Conservation (phyloP, 805 yeast genomes). For the Kuraishia ogatae region DNA sequence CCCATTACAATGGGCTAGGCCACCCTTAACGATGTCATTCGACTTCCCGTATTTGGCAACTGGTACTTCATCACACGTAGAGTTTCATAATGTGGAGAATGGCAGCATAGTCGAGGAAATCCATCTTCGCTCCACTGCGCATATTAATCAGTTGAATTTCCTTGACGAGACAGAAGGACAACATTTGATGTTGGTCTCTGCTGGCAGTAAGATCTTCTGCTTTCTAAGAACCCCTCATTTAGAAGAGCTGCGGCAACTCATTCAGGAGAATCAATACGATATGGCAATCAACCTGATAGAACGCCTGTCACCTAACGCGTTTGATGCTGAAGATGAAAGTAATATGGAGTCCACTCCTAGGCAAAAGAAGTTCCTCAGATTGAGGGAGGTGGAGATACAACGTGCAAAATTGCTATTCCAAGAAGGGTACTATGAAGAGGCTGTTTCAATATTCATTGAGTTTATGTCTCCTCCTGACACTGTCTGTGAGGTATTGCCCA, state of each 20-base stretch:
- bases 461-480: conserved; percentile 53
- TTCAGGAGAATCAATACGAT: conserved; percentile 19
- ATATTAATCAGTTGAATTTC: not conserved
- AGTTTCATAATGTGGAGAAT: conserved; percentile 28
- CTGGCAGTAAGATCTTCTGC: conserved; percentile 17
- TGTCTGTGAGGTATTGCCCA: conserved; percentile 40
- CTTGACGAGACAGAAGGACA: not conserved
- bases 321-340: conserved; percentile 5
- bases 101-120: conserved; percentile 25
- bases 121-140: not conserved
- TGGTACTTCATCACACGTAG: conserved; percentile 19
- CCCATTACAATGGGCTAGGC: conserved; percentile 12
- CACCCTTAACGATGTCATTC: conserved; percentile 20
- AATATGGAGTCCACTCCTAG: conserved; percentile 11
- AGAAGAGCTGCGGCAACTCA: conserved; percentile 24
- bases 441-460: conserved; percentile 38
- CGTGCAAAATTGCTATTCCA: conserved; percentile 26
- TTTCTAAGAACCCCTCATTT: conserved; percentile 19
- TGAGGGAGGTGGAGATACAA: conserved; percentile 35
- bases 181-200: conserved; percentile 18
- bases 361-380: conserved; percentile 22
- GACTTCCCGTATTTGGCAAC: conserved; percentile 32
- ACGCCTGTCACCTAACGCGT: conserved; percentile 18
- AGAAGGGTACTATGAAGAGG: conserved; percentile 20
- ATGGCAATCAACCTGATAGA: conserved; percentile 37